A percentile compares a stretch with the other conserved stretches of the same genome.
phyloP scores from a whole-genome alignment of 306 rosid genomes.

The Trifolium dubium region DNA sequence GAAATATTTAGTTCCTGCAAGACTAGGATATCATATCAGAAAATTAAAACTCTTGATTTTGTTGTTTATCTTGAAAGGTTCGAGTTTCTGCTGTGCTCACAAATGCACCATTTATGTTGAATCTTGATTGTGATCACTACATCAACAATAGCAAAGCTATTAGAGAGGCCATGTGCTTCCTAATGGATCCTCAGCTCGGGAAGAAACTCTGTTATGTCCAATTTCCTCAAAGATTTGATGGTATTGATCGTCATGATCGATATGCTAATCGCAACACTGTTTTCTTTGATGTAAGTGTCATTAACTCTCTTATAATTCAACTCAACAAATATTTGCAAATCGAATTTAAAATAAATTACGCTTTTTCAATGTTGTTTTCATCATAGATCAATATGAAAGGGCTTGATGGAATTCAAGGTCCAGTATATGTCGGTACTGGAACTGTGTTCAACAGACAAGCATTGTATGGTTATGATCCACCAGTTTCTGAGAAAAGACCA shows the following conservation, averaged over 20 bases:
- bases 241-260: slow-evolving; percentile 88
- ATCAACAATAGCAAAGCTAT: slow-evolving; percentile 88
- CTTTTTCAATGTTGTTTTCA: slow-evolving; percentile 22
- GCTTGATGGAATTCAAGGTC: slow-evolving; percentile 63
- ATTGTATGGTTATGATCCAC: slow-evolving; percentile 59
- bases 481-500: slow-evolving; percentile 55
- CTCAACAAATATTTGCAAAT: slow-evolving; percentile 1
- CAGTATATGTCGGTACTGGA: slow-evolving; percentile 59
- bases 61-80: slow-evolving; percentile 45
- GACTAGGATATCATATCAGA: not conserved
- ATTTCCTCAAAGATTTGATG: slow-evolving; percentile 97
- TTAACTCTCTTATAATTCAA: slow-evolving; percentile 10
- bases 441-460: slow-evolving; percentile 59
- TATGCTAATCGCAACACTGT: slow-evolving; percentile 94
- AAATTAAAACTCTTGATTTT: slow-evolving; percentile 19
- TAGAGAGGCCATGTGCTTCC: slow-evolving; percentile 90
- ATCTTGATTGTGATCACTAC: slow-evolving; percentile 90
- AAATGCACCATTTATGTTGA: slow-evolving; percentile 90
- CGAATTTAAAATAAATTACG: not conserved
- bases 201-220: slow-evolving; percentile 84
- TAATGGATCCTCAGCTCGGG: slow-evolving; percentile 85
- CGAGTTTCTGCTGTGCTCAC: slow-evolving; percentile 82
- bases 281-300: slow-evolving; percentile 69
- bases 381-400: slow-evolving; percentile 63
- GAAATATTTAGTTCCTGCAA: slow-evolving; percentile 7